Evolutionary conservation across 208 protist species (phyloP).

Genomic region (Vickermania ingenoplastis): DNA sequence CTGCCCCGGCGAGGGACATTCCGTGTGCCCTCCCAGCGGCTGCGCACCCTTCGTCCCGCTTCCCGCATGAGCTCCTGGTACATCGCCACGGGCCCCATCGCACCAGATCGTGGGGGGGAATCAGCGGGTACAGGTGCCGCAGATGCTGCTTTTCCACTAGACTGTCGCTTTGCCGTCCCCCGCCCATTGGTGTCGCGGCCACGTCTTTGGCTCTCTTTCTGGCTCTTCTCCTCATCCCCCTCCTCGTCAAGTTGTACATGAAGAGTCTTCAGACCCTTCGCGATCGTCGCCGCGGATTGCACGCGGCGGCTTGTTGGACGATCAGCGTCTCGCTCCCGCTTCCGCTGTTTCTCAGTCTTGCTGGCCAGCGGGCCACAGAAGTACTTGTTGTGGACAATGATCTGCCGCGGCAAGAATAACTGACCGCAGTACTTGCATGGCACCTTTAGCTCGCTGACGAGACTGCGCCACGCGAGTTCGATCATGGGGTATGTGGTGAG

Average conservation of each 20-base stretch:
- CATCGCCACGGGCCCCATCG: constrained; percentile 81
- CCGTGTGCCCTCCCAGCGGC: constrained; percentile 59
- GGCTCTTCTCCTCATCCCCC: constrained; percentile 4
- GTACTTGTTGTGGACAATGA: constrained; percentile 89
- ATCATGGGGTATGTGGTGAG: constrained; percentile 92
- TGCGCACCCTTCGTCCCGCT: constrained; percentile 72
- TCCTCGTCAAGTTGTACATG: constrained; percentile 56
- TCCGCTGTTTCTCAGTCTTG: constrained; percentile 73
- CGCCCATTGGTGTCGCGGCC: not conserved
- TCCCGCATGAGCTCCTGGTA: constrained; percentile 86
- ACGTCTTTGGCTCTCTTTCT: constrained; percentile 1
- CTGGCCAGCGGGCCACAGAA: constrained; percentile 88
- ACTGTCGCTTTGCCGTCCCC: not conserved
- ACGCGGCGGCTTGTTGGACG: constrained; percentile 17
- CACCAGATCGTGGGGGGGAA: constrained; percentile 3
- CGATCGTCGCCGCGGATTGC: constrained; percentile 65
- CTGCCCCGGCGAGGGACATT: not conserved
- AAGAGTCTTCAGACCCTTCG: constrained; percentile 70
- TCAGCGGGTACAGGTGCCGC: not conserved
- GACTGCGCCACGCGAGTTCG: constrained; percentile 77
- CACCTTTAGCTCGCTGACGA: constrained; percentile 80
- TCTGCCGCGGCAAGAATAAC: constrained; percentile 81
- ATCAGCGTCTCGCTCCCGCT: constrained; percentile 62
- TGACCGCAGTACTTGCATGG: constrained; percentile 82
- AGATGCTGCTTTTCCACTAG: not conserved